Percentiles rank a stretch among this genome's conserved stretches.
These are phyloP conservation scores for Aspergillus awamori DNA, from an alignment of 2,329 filamentous ascomycete species.

Conservation along the genomic window DNA sequence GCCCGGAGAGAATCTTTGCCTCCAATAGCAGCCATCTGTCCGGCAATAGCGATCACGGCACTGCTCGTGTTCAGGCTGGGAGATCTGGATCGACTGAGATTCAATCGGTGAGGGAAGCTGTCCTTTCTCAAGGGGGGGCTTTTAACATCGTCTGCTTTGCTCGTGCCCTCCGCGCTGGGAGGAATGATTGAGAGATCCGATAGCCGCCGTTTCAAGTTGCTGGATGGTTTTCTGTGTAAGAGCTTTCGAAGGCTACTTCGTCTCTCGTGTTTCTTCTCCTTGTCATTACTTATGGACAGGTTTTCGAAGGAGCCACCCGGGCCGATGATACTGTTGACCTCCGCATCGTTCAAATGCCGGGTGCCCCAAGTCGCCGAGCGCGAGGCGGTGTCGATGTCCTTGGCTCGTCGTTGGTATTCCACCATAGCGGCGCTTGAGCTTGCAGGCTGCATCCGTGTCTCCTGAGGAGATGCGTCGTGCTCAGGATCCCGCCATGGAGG, in stretches of 20 bases:
- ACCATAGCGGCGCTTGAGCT: conserved; percentile 60
- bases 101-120: conserved; percentile 39
- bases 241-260: conserved; percentile 50
- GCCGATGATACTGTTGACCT: conserved; percentile 52
- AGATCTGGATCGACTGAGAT: conserved; percentile 43
- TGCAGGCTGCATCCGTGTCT: conserved; percentile 49
- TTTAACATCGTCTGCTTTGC: conserved; percentile 23
- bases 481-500: conserved; percentile 55
- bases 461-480: conserved; percentile 32
- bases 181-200: conserved; percentile 36
- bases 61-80: conserved; percentile 44
- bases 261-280: conserved; percentile 47
- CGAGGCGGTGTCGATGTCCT: conserved; percentile 57
- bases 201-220: conserved; percentile 49
- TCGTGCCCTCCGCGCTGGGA: conserved; percentile 30
- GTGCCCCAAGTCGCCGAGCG: conserved; percentile 60
- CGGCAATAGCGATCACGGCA: conserved; percentile 50
- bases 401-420: conserved; percentile 52
- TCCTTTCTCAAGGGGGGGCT: conserved; percentile 33
- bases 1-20: conserved; percentile 62
- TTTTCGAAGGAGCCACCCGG: conserved; percentile 49
- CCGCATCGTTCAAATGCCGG: conserved; percentile 53
- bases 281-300: conserved; percentile 38
- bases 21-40: conserved; percentile 49
- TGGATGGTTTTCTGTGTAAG: conserved; percentile 47